A percentile compares a stretch with the other conserved stretches of the same genome.
Evolutionary conservation across 345 rosid species (phyloP).

Genomic region (Sisymbrium altissimum): DNA sequence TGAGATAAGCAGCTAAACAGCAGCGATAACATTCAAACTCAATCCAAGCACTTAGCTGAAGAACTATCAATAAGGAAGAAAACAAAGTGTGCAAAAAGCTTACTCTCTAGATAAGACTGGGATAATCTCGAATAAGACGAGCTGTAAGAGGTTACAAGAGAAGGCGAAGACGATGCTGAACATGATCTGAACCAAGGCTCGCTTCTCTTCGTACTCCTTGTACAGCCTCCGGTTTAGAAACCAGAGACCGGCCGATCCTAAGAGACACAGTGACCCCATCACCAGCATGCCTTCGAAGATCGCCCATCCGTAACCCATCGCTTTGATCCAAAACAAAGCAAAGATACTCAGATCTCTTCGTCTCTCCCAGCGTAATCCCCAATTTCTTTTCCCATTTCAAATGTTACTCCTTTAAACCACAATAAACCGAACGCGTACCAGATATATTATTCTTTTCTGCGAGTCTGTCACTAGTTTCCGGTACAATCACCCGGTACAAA

Average conservation of each 20-base stretch:
- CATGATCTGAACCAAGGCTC: slow-evolving; percentile 89
- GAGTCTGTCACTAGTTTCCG: background rate
- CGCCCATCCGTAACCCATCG: slow-evolving; percentile 74
- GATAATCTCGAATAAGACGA: slow-evolving; percentile 95
- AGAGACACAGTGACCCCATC: slow-evolving; percentile 60
- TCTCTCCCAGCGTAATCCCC: background rate
- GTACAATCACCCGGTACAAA: background rate
- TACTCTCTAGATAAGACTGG: slow-evolving; percentile 91
- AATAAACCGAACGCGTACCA: background rate
- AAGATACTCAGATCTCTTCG: background rate
- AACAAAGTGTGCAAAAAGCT: background rate
- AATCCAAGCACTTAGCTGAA: background rate
- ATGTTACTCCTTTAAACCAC: background rate
- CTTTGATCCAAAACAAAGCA: slow-evolving; percentile 32
- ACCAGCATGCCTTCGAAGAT: slow-evolving; percentile 71
- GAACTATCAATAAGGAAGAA: background rate
- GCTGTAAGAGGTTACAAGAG: slow-evolving; percentile 97
- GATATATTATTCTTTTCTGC: background rate
- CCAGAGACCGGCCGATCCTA: slow-evolving; percentile 95
- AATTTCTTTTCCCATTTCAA: background rate
- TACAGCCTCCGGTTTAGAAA: slow-evolving; percentile 79
- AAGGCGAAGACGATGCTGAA: slow-evolving; percentile 97
- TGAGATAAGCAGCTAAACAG: background rate
- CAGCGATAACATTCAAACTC: background rate
- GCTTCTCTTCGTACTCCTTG: slow-evolving; percentile 98